phyloP scores from a whole-genome alignment of 805 yeast species.

The Zygoascus biomembranicola region DNA sequence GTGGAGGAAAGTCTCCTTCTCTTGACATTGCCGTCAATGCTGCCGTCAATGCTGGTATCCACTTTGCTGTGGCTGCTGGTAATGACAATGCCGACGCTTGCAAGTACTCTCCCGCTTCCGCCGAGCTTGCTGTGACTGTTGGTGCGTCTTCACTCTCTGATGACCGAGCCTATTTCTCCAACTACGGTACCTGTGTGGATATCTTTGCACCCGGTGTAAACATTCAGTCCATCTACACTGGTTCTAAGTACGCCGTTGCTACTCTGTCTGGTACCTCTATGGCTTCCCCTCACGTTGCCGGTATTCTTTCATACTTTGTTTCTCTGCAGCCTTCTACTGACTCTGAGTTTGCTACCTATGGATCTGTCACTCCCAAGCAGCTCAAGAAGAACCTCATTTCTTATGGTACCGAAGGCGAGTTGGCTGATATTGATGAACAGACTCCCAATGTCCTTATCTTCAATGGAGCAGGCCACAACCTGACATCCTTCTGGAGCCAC shows the following conservation, averaged over 20 bases:
- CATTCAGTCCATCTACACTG: conserved; percentile 48
- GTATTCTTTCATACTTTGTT: conserved; percentile 47
- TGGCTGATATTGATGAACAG: conserved; percentile 39
- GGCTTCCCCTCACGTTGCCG: conserved; percentile 56
- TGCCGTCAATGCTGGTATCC: conserved; percentile 46
- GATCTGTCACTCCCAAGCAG: conserved; percentile 43
- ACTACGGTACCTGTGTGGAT: conserved; percentile 47
- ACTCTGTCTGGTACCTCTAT: conserved; percentile 54
- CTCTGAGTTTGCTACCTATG: conserved; percentile 40
- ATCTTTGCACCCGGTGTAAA: conserved; percentile 50
- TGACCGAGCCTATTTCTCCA: conserved; percentile 44
- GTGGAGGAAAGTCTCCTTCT: conserved; percentile 50
- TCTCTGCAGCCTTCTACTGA: conserved; percentile 45
- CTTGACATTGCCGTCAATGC: conserved; percentile 53
- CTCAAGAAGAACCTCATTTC: conserved; percentile 44
- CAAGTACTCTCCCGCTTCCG: conserved; percentile 51
- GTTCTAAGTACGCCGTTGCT: conserved; percentile 42
- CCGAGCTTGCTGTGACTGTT: conserved; percentile 44
- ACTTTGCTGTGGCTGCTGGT: conserved; percentile 58
- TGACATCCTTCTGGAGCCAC: conserved; percentile 41
- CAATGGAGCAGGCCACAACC: conserved; percentile 53
- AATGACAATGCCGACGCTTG: conserved; percentile 55
- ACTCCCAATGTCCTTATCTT: conserved; percentile 52
- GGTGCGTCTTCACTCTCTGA: conserved; percentile 42
- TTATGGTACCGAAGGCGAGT: conserved; percentile 42